These are phyloP conservation scores for Sarcocystis neurona DNA, from an alignment of 169 alveolate species.

Conservation along the genomic window DNA sequence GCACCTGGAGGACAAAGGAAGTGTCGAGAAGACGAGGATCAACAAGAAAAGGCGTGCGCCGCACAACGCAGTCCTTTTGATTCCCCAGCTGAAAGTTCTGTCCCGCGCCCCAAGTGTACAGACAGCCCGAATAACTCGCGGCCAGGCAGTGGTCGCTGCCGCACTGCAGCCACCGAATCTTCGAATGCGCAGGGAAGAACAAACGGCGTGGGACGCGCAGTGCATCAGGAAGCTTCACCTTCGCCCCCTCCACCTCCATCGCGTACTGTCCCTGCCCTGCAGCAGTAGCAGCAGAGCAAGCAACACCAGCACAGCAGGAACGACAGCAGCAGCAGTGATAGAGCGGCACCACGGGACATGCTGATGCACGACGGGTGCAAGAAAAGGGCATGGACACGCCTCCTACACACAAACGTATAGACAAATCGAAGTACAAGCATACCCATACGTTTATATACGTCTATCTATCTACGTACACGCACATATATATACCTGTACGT, in stretches of 20 bases:
- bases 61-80: conserved; percentile 10
- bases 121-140: conserved; percentile 36
- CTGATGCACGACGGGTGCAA: background rate
- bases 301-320: background rate
- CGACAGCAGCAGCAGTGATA: background rate
- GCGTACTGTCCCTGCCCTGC: background rate
- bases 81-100: conserved; percentile 59
- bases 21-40: conserved; percentile 16
- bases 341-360: background rate
- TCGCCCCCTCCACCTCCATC: background rate
- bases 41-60: conserved; percentile 28
- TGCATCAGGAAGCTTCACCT: background rate
- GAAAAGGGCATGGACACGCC: background rate
- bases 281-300: background rate
- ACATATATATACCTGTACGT: background rate
- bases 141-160: conserved; percentile 63
- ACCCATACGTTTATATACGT: background rate
- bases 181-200: background rate
- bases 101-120: conserved; percentile 65
- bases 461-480: background rate
- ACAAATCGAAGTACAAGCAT: background rate
- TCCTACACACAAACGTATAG: background rate
- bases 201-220: background rate
- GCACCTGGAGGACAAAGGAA: conserved; percentile 23
- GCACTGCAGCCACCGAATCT: conserved; percentile 50